Conservation (phyloP, 2,329 filamentous ascomycete species). For the Albifimbria verrucaria region DNA sequence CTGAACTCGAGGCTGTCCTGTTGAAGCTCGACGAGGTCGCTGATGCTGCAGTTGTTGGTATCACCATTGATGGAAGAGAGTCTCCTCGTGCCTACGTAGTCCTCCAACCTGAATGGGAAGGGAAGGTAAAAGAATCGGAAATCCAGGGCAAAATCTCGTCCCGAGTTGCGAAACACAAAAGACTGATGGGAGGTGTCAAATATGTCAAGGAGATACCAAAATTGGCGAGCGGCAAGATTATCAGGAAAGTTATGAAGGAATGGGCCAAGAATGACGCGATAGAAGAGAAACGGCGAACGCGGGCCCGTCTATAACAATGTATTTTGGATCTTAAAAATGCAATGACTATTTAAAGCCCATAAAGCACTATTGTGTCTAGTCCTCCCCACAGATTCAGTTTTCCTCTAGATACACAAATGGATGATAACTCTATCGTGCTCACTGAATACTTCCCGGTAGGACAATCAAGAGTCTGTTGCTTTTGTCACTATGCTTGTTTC, state of each 20-base stretch:
- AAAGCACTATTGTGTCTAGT: too few species aligned
- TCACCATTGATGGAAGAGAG: slow-evolving; percentile 45
- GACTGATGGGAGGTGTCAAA: slow-evolving; percentile 46
- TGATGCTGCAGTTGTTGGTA: slow-evolving; percentile 53
- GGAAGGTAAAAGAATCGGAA: slow-evolving; percentile 44
- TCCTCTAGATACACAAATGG: too few species aligned
- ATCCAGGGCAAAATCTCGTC: slow-evolving; percentile 47
- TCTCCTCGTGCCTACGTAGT: slow-evolving; percentile 51
- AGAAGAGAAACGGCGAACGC: slow-evolving; percentile 5
- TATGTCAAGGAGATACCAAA: slow-evolving; percentile 57
- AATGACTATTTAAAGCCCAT: too few species aligned
- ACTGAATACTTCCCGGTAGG: too few species aligned
- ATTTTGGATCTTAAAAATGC: too few species aligned
- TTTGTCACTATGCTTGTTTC: too few species aligned
- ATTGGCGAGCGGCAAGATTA: slow-evolving; percentile 55
- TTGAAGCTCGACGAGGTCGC: slow-evolving; percentile 48
- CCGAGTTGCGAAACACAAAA: slow-evolving; percentile 50
- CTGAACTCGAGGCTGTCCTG: slow-evolving; percentile 51
- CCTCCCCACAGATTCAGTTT: too few species aligned
- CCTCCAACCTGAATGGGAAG: slow-evolving; percentile 42
- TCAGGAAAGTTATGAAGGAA: slow-evolving; percentile 52
- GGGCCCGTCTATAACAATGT: background rate
- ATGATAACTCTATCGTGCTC: too few species aligned
- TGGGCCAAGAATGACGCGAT: slow-evolving; percentile 53
- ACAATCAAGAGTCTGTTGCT: too few species aligned